phyloP scores from a whole-genome alignment of 306 rosid genomes.

The Cucumis hystrix region DNA sequence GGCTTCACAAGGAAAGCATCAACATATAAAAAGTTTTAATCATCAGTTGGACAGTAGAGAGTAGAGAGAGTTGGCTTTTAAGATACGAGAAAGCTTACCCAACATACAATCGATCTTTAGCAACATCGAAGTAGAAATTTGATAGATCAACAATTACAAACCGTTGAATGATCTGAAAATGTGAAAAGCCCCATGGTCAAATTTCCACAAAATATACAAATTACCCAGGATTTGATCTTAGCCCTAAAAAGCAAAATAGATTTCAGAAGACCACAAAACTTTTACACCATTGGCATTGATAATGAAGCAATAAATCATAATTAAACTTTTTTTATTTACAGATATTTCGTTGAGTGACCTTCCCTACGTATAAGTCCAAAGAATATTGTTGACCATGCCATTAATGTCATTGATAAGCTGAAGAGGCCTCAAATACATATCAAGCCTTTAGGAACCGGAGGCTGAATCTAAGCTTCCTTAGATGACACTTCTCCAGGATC shows the following conservation, averaged over 20 bases:
- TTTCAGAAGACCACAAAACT: not conserved
- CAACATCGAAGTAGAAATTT: constrained; percentile 85
- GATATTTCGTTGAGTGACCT: not conserved
- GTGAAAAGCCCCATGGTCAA: not conserved
- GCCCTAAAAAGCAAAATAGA: not conserved
- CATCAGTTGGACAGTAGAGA: not conserved
- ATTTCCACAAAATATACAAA: not conserved
- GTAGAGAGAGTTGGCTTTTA: not conserved
- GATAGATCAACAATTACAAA: constrained; percentile 92
- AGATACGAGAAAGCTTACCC: constrained; percentile 40
- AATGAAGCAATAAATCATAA: not conserved
- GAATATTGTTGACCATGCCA: not conserved
- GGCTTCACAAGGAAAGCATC: not conserved
- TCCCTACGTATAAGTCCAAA: not conserved
- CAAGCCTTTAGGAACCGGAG: not conserved
- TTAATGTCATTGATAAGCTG: not conserved
- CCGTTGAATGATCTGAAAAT: constrained; percentile 73
- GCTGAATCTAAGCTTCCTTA: not conserved
- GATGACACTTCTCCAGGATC: not conserved
- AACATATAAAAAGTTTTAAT: not conserved
- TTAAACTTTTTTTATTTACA: not conserved
- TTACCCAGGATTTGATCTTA: not conserved
- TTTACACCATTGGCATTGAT: not conserved
- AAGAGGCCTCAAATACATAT: not conserved
- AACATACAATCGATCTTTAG: constrained; percentile 96